Percentiles rank a stretch among this genome's conserved stretches.
Conservation (phyloP, 108 stramenopile species). For the Cyclostephanos tholiformis region DNA sequence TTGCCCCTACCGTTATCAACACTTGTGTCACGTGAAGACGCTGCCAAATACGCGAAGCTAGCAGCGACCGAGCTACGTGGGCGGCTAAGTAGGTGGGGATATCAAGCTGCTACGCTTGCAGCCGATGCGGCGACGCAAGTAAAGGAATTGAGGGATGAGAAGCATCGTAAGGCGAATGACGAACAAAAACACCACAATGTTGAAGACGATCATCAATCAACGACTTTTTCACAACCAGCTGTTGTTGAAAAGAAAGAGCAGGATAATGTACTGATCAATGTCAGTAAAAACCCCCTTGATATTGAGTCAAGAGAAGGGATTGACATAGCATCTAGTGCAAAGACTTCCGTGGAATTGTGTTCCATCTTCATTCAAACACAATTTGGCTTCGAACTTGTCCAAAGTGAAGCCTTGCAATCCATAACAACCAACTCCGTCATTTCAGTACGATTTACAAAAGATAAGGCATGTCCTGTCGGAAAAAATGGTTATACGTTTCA, state of each 20-base stretch:
- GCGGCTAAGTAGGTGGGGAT: constrained; percentile 44
- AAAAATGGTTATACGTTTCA: constrained; percentile 54
- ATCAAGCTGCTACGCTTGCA: constrained; percentile 41
- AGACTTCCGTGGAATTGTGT: constrained; percentile 1
- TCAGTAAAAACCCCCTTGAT: neutral
- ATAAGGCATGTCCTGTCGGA: constrained; percentile 35
- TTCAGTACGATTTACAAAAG: constrained; percentile 33
- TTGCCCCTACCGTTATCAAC: constrained; percentile 14
- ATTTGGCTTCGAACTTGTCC: constrained; percentile 20
- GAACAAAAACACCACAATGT: constrained; percentile 13
- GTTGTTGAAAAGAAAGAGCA: neutral
- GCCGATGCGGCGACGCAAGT: constrained; percentile 39
- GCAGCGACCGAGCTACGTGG: constrained; percentile 41
- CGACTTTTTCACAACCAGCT: constrained; percentile 3
- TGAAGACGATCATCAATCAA: neutral
- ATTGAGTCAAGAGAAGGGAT: neutral
- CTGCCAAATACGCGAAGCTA: constrained; percentile 39
- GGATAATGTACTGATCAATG: neutral
- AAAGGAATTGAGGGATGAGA: constrained; percentile 43
- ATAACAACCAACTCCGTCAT: constrained; percentile 17
- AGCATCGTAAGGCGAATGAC: constrained; percentile 35
- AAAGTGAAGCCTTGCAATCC: neutral
- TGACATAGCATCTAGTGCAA: neutral
- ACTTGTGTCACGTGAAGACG: constrained; percentile 39
- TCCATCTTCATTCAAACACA: constrained; percentile 22